Conservation (phyloP, 495 filamentous ascomycete species). For the Tetracladium marchalianum region DNA sequence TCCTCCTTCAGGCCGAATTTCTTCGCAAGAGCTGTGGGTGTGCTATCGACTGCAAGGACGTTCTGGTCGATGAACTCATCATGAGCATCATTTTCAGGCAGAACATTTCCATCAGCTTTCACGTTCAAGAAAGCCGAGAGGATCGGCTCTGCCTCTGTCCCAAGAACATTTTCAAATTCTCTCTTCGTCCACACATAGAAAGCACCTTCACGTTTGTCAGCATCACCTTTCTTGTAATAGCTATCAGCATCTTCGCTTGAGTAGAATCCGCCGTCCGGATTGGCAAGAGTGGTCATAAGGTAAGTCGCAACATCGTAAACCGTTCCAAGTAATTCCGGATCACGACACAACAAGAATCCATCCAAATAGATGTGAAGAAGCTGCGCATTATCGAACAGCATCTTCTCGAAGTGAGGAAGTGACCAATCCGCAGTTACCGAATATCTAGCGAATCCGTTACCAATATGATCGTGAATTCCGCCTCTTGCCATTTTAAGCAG, state of each 20-base stretch:
- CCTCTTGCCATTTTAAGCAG: conserved; percentile 74
- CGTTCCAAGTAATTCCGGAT: conserved; percentile 64
- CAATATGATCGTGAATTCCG: conserved; percentile 88
- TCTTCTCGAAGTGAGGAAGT: conserved; percentile 95
- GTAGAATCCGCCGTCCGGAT: conserved; percentile 66
- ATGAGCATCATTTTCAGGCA: conserved; percentile 72
- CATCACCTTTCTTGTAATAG: conserved; percentile 61
- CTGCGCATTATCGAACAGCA: conserved; percentile 92
- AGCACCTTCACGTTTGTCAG: conserved; percentile 84
- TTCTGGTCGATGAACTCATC: conserved; percentile 91
- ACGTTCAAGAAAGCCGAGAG: conserved; percentile 83
- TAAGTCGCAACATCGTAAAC: conserved; percentile 82
- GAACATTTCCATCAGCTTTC: conserved; percentile 78
- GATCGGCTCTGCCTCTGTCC: conserved; percentile 57
- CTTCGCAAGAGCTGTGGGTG: conserved; percentile 56
- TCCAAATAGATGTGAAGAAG: conserved; percentile 81
- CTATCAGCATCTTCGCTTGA: conserved; percentile 92
- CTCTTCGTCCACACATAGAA: conserved; percentile 92
- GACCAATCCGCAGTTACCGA: conserved; percentile 87
- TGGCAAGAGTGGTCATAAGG: conserved; percentile 57
- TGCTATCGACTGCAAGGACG: conserved; percentile 39
- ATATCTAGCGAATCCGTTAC: conserved; percentile 82
- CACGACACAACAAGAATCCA: conserved; percentile 65
- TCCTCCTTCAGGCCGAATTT: conserved; percentile 68
- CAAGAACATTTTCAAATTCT: conserved; percentile 74